Percentiles rank a stretch among this genome's conserved stretches.
These are phyloP conservation scores for Suhomyces guaymorum DNA, from an alignment of 1,139 yeast species.

Conservation along the genomic window DNA sequence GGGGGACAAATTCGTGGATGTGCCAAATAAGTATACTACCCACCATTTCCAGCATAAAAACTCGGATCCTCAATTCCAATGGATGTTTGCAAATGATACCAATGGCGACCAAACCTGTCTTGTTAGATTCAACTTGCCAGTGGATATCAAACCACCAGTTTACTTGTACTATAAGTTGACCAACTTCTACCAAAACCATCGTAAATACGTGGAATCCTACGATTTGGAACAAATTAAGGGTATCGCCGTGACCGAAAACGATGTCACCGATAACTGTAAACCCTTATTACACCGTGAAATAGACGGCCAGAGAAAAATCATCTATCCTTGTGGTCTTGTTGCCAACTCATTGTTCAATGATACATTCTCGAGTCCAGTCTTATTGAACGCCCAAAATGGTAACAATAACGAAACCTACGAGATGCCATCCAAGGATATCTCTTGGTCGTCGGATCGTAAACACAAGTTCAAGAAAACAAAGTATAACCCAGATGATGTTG, in stretches of 20 bases:
- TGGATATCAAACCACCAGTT: conserved; percentile 58
- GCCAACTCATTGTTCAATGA: conserved; percentile 79
- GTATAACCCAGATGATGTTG: conserved; percentile 58
- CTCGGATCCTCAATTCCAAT: conserved; percentile 48
- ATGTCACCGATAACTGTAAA: conserved; percentile 55
- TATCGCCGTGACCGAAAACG: conserved; percentile 49
- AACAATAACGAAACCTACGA: conserved; percentile 44
- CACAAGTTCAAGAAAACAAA: conserved; percentile 58
- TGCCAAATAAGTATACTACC: conserved; percentile 54
- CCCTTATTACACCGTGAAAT: conserved; percentile 48
- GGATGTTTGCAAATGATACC: conserved; percentile 49
- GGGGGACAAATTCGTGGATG: conserved; percentile 31
- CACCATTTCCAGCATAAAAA: conserved; percentile 55
- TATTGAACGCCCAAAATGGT: conserved; percentile 44
- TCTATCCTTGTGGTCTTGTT: conserved; percentile 77
- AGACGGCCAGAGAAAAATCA: conserved; percentile 35
- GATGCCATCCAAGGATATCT: conserved; percentile 57
- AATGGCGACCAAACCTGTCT: conserved; percentile 47
- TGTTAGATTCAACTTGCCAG: conserved; percentile 60
- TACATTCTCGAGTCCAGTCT: conserved; percentile 53
- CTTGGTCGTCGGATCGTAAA: conserved; percentile 65
- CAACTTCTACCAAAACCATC: conserved; percentile 75
- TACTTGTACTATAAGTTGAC: conserved; percentile 70
- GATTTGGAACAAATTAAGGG: conserved; percentile 69
- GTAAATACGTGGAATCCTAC: conserved; percentile 72